Conservation (phyloP, 2,329 filamentous ascomycete genomes). For the Trichoderma koningiopsis region DNA sequence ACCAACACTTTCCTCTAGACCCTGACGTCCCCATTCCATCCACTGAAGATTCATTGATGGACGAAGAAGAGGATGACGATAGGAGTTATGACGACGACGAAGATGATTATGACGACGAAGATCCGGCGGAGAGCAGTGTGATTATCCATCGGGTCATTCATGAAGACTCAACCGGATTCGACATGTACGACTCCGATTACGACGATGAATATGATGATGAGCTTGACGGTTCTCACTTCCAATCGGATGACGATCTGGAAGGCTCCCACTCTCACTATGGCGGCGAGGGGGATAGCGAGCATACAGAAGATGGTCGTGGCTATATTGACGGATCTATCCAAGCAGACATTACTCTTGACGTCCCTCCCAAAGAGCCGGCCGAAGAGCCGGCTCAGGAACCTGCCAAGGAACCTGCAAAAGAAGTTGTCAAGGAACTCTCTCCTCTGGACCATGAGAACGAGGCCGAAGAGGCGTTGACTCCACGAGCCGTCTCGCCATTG, state of each 20-base stretch:
- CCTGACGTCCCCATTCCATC: constrained; percentile 90
- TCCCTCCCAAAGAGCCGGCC: background rate
- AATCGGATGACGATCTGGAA: constrained; percentile 49
- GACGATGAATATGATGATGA: constrained; percentile 62
- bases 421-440: background rate
- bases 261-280: constrained; percentile 57
- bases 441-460: constrained; percentile 50
- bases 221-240: constrained; percentile 34
- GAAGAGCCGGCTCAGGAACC: background rate
- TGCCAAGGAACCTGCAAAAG: background rate
- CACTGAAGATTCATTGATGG: constrained; percentile 68
- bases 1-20: constrained; percentile 65
- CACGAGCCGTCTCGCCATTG: constrained; percentile 45
- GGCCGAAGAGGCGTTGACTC: constrained; percentile 48
- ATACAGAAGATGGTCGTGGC: constrained; percentile 34
- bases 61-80: constrained; percentile 49
- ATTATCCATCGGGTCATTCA: constrained; percentile 68
- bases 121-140: constrained; percentile 57
- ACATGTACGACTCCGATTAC: constrained; percentile 56
- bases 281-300: constrained; percentile 40
- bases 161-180: constrained; percentile 64
- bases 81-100: constrained; percentile 45
- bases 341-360: background rate
- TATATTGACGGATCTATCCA: background rate
- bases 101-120: constrained; percentile 50